phyloP scores from a whole-genome alignment of 2,329 filamentous ascomycete genomes.

The Pseudodiploospora longispora region DNA sequence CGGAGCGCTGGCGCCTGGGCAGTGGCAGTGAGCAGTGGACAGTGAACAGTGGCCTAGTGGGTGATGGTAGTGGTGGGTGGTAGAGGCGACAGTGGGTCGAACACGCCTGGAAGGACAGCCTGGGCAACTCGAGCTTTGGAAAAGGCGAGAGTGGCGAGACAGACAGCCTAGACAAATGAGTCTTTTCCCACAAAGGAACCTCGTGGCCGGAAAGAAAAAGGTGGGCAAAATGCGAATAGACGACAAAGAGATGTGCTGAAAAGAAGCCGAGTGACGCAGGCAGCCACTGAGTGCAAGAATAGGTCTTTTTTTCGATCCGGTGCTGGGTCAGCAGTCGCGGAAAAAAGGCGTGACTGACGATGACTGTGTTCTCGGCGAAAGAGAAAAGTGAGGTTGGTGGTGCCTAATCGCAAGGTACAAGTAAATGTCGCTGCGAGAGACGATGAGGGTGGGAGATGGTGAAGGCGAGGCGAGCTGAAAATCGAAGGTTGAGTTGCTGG shows the following conservation, averaged over 20 bases:
- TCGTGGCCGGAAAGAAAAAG: background rate
- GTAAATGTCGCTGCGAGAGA: constrained; percentile 39
- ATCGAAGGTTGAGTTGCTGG: background rate
- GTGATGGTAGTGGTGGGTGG: constrained; percentile 17
- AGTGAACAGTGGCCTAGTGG: constrained; percentile 5
- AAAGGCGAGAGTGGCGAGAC: constrained; percentile 5
- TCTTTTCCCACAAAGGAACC: background rate
- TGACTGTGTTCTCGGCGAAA: background rate
- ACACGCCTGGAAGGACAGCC: constrained; percentile 1
- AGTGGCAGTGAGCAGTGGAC: constrained; percentile 6
- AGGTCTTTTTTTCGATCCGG: background rate
- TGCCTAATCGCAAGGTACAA: constrained; percentile 38
- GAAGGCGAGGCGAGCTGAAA: constrained; percentile 2
- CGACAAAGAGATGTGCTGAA: background rate
- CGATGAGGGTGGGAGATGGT: background rate
- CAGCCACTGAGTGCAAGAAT: background rate
- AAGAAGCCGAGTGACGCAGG: background rate
- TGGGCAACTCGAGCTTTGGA: constrained; percentile 2
- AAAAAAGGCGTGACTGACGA: background rate
- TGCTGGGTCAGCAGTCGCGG: constrained; percentile 1
- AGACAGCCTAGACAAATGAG: background rate
- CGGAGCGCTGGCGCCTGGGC: constrained; percentile 21
- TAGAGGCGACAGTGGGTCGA: constrained; percentile 5
- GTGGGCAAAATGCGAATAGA: background rate
- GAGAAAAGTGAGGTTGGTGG: constrained; percentile 10